Conservation (phyloP, 805 yeast genomes). For the Cyberlindnera saturnus region DNA sequence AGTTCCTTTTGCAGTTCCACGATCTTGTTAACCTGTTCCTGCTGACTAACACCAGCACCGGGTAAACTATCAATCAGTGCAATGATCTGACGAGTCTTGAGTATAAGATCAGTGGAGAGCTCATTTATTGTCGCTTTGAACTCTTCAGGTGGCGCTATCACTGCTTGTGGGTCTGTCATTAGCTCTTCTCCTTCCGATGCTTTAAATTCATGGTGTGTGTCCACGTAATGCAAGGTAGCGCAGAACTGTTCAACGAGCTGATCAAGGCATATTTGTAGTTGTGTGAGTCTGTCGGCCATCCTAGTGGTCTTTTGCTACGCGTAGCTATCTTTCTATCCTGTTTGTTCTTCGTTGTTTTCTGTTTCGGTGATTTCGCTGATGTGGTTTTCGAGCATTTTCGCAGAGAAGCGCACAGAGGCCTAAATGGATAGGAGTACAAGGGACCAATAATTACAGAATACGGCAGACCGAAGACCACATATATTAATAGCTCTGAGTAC, state of each 20-base stretch:
- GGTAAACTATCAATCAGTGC: slow-evolving; percentile 85
- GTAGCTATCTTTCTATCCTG: not conserved
- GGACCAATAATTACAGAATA: too few relatives aligned
- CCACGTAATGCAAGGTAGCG: slow-evolving; percentile 74
- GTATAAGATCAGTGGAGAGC: slow-evolving; percentile 74
- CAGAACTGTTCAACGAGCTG: slow-evolving; percentile 71
- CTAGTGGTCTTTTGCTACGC: not conserved
- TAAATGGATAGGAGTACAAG: too few relatives aligned
- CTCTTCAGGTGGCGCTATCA: slow-evolving; percentile 41
- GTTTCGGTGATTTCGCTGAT: too few relatives aligned
- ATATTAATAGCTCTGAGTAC: too few relatives aligned
- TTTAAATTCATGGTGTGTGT: slow-evolving; percentile 62
- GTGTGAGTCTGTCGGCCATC: slow-evolving; percentile 84
- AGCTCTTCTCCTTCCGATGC: slow-evolving; percentile 44
- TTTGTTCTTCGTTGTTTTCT: too few relatives aligned
- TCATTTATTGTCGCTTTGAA: slow-evolving; percentile 54
- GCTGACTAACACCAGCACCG: slow-evolving; percentile 82
- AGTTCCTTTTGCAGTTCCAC: slow-evolving; percentile 57
- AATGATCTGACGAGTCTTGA: slow-evolving; percentile 81
- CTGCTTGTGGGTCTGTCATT: slow-evolving; percentile 57
- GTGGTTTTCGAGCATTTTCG: too few relatives aligned
- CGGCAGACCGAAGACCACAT: too few relatives aligned
- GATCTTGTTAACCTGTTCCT: slow-evolving; percentile 63
- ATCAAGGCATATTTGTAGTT: slow-evolving; percentile 82
- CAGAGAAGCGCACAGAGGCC: too few relatives aligned